Evolutionary conservation across 2,329 filamentous ascomycete species (phyloP).

Genomic region (Albophoma yamanashiensis): DNA sequence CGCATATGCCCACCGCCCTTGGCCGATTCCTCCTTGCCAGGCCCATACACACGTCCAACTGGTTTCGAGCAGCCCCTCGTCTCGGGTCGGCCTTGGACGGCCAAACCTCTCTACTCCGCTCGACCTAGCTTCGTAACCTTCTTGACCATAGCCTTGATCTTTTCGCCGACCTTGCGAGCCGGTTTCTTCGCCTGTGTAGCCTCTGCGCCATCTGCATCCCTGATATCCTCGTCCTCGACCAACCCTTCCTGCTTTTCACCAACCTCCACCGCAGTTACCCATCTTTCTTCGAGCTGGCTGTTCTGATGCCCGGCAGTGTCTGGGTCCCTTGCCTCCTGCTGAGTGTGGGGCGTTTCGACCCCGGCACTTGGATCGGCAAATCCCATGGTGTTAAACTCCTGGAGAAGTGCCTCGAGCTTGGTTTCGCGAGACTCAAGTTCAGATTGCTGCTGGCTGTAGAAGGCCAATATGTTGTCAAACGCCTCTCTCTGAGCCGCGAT

Average conservation of each 20-base stretch:
- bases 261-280: not conserved
- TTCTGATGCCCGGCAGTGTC: not conserved
- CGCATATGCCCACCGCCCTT: not conserved
- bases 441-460: conserved; percentile 9
- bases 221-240: not conserved
- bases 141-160: not conserved
- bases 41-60: not conserved
- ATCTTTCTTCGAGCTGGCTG: not conserved
- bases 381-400: not conserved
- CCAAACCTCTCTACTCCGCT: not conserved
- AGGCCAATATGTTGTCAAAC: not conserved
- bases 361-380: not conserved
- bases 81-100: not conserved
- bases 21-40: not conserved
- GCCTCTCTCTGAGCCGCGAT: not conserved
- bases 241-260: not conserved
- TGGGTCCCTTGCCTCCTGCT: not conserved
- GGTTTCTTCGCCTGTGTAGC: not conserved
- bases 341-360: not conserved
- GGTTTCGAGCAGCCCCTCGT: not conserved
- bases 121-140: not conserved
- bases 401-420: not conserved
- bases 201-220: not conserved
- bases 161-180: not conserved
- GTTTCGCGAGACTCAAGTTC: conserved; percentile 2